Evolutionary conservation across 192 early-diverging fungal species (phyloP).

Genomic region (Oehlia diaphana): DNA sequence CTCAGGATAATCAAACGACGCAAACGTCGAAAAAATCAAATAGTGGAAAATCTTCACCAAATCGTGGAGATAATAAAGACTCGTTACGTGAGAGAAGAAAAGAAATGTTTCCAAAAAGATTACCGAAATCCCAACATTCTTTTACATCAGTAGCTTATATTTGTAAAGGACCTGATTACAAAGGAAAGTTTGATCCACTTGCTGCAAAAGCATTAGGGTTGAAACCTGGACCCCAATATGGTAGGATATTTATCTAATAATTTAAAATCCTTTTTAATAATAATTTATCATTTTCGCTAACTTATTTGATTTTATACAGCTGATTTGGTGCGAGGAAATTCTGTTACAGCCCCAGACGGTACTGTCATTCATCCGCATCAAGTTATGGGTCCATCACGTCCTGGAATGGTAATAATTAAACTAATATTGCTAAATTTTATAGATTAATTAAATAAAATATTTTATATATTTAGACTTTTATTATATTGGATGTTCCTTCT

Average conservation of each 20-base stretch:
- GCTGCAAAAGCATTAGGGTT: conserved; percentile 70
- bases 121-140: conserved; percentile 52
- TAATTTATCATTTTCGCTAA: background rate
- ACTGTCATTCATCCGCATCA: conserved; percentile 69
- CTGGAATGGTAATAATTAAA: conserved; percentile 51
- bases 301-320: conserved; percentile 24
- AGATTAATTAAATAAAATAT: background rate
- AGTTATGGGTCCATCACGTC: conserved; percentile 58
- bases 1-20: conserved; percentile 10
- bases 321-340: conserved; percentile 60
- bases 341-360: conserved; percentile 61
- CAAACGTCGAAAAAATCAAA: background rate
- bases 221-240: conserved; percentile 61
- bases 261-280: background rate
- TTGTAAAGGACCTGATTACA: conserved; percentile 67
- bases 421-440: background rate
- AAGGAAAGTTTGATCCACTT: conserved; percentile 77
- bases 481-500: conserved; percentile 70
- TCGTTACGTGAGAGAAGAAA: background rate
- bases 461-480: conserved; percentile 47
- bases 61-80: background rate
- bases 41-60: conserved; percentile 11
- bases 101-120: conserved; percentile 25
- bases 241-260: conserved; percentile 23
- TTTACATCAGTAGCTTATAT: conserved; percentile 67